Evolutionary conservation across 1,139 yeast species (phyloP), one percentile per base, ranked within the genome.

Genomic region (Geotrichum australiense): DNA sequence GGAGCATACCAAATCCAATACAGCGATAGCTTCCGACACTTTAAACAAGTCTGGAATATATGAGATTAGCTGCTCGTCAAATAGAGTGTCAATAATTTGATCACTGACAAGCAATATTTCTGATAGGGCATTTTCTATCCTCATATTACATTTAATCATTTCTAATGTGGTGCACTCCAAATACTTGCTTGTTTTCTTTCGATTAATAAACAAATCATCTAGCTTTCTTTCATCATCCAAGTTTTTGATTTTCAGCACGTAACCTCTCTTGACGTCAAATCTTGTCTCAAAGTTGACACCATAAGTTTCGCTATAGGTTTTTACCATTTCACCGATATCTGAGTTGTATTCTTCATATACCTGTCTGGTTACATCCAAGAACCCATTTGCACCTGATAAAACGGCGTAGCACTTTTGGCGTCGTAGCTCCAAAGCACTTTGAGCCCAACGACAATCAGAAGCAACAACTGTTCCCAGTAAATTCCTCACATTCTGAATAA

Each of bases 331-430:
- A 3, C 62, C 40, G 5, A 68, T 58, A 43, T 69, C 71, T 32
- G 66, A 67, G 7, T 65, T 53, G 5, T 63, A 53, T 5, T 55
- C 59, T 40, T 65, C 62, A 40, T 70, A 69, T 0, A 70, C 47
- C 45, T 64, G 63, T 35, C 76, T 58, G 1, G 73, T 66, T 0
- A 69, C 64, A 52, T 70, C 75, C 1, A 72, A 52, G 19, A 71
- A 54, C 0, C 76, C 76, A 53, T 71, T 71, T 2, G 58, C 53
- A 0, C 74, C 74, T 23, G 63, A 52, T 46, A 59, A 66, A 0
- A 71, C 65, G 0, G 75, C 74, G 52, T 68, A 68, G 30, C 69
- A 61, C 47, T 62, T 62, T 47, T 70, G 75, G 46, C 68, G 68
- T 40, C 64, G 65, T 22, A 70, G 48, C 33, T 71, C 73, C 5